These are phyloP conservation scores for Vicia faba DNA, from an alignment of 306 rosid genomes.

Conservation along the genomic window DNA sequence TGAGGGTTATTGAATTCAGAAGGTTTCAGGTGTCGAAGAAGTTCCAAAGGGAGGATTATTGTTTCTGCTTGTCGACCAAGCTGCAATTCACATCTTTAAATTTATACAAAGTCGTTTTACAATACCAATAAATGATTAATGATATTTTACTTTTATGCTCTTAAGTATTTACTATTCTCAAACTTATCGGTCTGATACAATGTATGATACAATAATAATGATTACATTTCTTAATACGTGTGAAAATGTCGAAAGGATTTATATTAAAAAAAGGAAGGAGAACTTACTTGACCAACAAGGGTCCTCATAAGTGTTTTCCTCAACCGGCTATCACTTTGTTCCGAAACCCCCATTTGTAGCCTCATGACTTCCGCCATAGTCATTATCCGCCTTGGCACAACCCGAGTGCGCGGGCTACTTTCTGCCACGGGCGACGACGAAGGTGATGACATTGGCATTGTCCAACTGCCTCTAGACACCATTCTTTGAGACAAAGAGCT, in stretches of 20 bases:
- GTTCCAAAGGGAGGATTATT: conserved; percentile 83
- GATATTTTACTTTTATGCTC: too few relatives aligned
- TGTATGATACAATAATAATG: too few relatives aligned
- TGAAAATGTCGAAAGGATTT: background rate
- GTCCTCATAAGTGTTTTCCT: conserved; percentile 95
- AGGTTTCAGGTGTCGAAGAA: conserved; percentile 78
- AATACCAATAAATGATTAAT: too few relatives aligned
- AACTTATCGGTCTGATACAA: too few relatives aligned
- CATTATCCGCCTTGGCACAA: conserved; percentile 65
- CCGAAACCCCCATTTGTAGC: conserved; percentile 87
- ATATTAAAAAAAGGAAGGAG: too few relatives aligned
- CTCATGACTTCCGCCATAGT: conserved; percentile 96
- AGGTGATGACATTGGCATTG: conserved; percentile 48
- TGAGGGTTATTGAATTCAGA: conserved; percentile 73
- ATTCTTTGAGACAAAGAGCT: conserved; percentile 68
- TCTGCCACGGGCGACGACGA: conserved; percentile 41
- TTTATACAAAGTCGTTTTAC: background rate
- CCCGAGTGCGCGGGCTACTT: conserved; percentile 38
- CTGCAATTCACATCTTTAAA: conserved; percentile 46
- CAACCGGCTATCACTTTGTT: conserved; percentile 78
- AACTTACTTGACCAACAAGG: conserved; percentile 92
- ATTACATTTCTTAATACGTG: too few relatives aligned
- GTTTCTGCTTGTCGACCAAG: conserved; percentile 92
- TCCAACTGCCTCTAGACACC: conserved; percentile 38
- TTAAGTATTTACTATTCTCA: too few relatives aligned